Conservation (phyloP, 352 stramenopile species). For the Hyaloperonospora brassicae region DNA sequence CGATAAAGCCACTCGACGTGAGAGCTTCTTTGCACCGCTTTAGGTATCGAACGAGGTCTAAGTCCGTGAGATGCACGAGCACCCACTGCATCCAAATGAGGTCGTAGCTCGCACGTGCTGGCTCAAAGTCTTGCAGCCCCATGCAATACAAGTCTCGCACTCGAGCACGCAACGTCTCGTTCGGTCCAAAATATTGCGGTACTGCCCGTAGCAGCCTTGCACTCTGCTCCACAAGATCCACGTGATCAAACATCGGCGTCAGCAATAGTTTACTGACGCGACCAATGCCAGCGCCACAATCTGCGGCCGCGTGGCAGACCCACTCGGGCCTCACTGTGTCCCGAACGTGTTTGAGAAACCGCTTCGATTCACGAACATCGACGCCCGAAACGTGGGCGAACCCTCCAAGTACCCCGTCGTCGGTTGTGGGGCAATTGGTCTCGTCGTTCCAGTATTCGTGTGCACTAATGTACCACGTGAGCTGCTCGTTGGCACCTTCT, state of each 20-base stretch:
- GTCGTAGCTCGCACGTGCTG: conserved; percentile 73
- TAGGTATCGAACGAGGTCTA: conserved; percentile 91
- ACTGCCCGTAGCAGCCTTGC: conserved; percentile 82
- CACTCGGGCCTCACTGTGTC: conserved; percentile 39
- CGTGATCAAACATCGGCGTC: conserved; percentile 75
- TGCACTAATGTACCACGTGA: conserved; percentile 62
- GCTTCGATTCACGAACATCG: conserved; percentile 71
- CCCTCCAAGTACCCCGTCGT: conserved; percentile 92
- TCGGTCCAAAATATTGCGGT: conserved; percentile 79
- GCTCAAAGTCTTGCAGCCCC: conserved; percentile 89
- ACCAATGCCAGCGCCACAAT: conserved; percentile 91
- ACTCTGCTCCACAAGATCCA: conserved; percentile 94
- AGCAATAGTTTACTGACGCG: conserved; percentile 92
- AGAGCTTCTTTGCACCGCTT: conserved; percentile 76
- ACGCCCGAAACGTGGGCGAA: conserved; percentile 78
- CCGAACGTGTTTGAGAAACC: conserved; percentile 41
- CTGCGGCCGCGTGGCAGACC: conserved; percentile 39
- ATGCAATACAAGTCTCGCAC: conserved; percentile 84
- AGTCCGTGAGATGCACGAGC: conserved; percentile 91
- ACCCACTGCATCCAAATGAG: conserved; percentile 98
- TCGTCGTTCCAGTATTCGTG: conserved; percentile 84
- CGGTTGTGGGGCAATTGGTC: conserved; percentile 86
- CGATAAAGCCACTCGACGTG: conserved; percentile 47
- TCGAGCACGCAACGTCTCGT: conserved; percentile 24
- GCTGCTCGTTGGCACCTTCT: conserved; percentile 3